Conservation (phyloP, 148 eudicot genomes). For the Talinum fruticosum region DNA sequence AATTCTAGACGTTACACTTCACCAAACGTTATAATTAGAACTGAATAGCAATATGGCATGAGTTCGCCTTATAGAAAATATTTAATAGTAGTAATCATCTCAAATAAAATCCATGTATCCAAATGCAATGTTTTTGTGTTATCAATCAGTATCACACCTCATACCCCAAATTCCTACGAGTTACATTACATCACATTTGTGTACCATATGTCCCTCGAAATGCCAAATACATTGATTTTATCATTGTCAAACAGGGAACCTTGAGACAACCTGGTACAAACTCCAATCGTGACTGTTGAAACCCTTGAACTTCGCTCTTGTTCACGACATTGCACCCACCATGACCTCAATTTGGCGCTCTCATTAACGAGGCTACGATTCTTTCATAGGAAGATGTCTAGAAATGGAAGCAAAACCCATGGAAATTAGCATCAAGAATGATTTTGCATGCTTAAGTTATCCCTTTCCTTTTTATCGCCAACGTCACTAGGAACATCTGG, state of each 20-base stretch:
- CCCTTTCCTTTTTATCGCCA: conserved; percentile 35
- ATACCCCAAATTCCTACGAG: not conserved
- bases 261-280: not conserved
- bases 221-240: conserved; percentile 9
- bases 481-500: conserved; percentile 55
- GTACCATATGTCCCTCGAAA: not conserved
- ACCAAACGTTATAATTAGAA: not conserved
- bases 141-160: not conserved
- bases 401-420: not conserved
- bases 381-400: not conserved
- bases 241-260: conserved; percentile 21
- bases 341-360: not conserved
- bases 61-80: not conserved
- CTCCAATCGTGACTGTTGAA: not conserved
- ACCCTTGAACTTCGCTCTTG: not conserved
- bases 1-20: not conserved
- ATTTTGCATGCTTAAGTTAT: conserved; percentile 13
- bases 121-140: not conserved
- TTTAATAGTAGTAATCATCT: not conserved
- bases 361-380: not conserved
- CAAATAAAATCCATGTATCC: not conserved
- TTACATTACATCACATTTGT: not conserved
- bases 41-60: not conserved
- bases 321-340: not conserved
- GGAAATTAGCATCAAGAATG: not conserved